Base-by-base conservation (phyloP, 768 basidiomycete genomes). In the Hypsizygus marmoreus region DNA sequence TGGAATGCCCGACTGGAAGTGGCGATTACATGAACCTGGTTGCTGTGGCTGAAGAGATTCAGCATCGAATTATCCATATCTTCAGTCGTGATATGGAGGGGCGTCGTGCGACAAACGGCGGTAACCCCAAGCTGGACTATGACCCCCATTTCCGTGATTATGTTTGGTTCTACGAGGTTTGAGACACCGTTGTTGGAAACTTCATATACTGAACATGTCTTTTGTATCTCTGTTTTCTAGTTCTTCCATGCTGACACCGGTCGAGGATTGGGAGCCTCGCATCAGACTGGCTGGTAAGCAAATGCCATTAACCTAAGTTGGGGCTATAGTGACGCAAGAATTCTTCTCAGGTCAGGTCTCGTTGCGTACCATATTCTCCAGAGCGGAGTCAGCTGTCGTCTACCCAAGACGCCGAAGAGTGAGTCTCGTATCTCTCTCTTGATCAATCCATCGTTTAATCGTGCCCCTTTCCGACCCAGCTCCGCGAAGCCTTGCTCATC, bases 11-110 rank as follows among this genome's bases (percentile, higher is more conserved):
- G 4, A 94, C 92, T 0, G 93, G 94, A 20, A 90, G 87, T 51
- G 97, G 97, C n/a, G 95, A 97, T 55, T 92, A 86, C 67, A 97
- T 97, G 94, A 91, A 93, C 62, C 82, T 99, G 6, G 91, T 87
- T 8, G 79, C 82, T 47, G 93, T 95, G 14, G 93, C 97, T 4
- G 95, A 97, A 59, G 97, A 99, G 66, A 94, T 99, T 45, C 97
- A 98, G 66, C 95, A 98, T 62, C 86, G 97, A n/a, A 84, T 98
- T 51, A 99, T 98, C 45, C 94, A 98, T 65, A 93, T 99, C 57
- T 99, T 99, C 59, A 86, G 91, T n/a, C 83, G 94, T 20, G 95
- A 99, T 61, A 65, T 80, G 51, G 79, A 91, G 49, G 94, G 95
- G 8, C 78, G 81, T 50, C 77, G 97, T 30, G 94, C 97, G 0